Conservation (phyloP, 192 early-diverging fungal species). For the Umbelopsis isabellina region DNA sequence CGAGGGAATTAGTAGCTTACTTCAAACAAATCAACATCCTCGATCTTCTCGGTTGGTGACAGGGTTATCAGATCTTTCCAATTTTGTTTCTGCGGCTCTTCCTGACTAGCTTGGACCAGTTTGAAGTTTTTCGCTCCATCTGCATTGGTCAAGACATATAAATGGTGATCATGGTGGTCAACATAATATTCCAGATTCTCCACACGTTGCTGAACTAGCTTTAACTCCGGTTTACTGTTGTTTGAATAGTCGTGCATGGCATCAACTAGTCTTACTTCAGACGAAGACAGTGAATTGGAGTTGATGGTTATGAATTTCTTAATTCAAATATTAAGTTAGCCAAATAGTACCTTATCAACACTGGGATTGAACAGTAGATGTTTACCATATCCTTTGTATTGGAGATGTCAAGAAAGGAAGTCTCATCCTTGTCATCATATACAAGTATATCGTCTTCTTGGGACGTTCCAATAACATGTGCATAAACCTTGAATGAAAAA, state of each 20-base stretch:
- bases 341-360: background rate
- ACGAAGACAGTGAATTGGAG: conserved; percentile 72
- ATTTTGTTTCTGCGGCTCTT: conserved; percentile 34
- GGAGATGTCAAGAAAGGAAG: conserved; percentile 77
- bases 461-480: conserved; percentile 51
- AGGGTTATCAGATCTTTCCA: conserved; percentile 67
- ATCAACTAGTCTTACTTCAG: conserved; percentile 64
- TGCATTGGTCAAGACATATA: conserved; percentile 60
- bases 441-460: conserved; percentile 57
- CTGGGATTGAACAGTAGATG: background rate
- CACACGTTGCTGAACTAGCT: conserved; percentile 57
- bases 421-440: conserved; percentile 64
- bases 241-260: conserved; percentile 47
- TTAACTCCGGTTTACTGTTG: conserved; percentile 36
- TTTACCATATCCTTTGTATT: conserved; percentile 69
- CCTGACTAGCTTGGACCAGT: conserved; percentile 55
- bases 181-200: conserved; percentile 73
- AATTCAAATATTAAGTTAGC: background rate
- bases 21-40: conserved; percentile 78
- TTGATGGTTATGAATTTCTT: conserved; percentile 66
- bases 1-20: conserved; percentile 29
- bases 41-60: conserved; percentile 64
- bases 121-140: conserved; percentile 61
- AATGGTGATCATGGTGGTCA: conserved; percentile 66
- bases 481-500: conserved; percentile 46